Percentiles rank a stretch among this genome's conserved stretches.
These are phyloP conservation scores for Cladorrhinum sp. DNA, from an alignment of 2,329 filamentous ascomycete genomes.

Conservation along the genomic window DNA sequence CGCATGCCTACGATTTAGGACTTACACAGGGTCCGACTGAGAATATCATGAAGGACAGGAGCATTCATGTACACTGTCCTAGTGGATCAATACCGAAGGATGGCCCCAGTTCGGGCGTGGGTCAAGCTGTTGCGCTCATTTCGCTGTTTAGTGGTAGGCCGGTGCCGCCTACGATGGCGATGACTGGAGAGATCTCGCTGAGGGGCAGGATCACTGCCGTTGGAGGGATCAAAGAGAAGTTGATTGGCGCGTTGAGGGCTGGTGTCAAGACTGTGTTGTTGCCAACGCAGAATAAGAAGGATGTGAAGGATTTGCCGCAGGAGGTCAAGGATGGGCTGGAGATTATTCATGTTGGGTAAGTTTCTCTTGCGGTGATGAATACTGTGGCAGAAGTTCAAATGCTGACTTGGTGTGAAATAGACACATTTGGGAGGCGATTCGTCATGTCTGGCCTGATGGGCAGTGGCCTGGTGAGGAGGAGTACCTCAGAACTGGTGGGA, in stretches of 20 bases:
- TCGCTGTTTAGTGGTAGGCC: conserved; percentile 82
- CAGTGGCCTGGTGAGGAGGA: conserved; percentile 76
- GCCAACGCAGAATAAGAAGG: conserved; percentile 85
- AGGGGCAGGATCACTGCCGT: conserved; percentile 89
- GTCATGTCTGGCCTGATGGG: conserved; percentile 85
- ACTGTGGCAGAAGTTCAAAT: neutral
- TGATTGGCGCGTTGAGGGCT: conserved; percentile 88
- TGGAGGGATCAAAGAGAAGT: conserved; percentile 97
- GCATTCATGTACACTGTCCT: conserved; percentile 94
- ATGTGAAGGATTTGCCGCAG: conserved; percentile 82
- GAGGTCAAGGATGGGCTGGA: conserved; percentile 85
- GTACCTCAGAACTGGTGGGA: conserved; percentile 42
- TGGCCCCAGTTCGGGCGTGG: conserved; percentile 80
- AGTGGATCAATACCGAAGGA: conserved; percentile 95
- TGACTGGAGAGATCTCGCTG: conserved; percentile 82
- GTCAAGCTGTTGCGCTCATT: conserved; percentile 90
- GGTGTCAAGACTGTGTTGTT: conserved; percentile 93
- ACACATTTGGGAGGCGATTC: conserved; percentile 92
- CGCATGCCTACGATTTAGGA: conserved; percentile 87
- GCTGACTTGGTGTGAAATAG: conserved; percentile 41
- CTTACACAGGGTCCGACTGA: conserved; percentile 75
- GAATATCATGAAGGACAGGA: conserved; percentile 94
- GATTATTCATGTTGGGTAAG: conserved; percentile 85
- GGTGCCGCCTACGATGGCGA: conserved; percentile 88
- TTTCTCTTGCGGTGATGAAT: conserved; percentile 20